These are phyloP conservation scores for Avena insularis DNA, from an alignment of 176 grass and related monocot species.

Conservation along the genomic window DNA sequence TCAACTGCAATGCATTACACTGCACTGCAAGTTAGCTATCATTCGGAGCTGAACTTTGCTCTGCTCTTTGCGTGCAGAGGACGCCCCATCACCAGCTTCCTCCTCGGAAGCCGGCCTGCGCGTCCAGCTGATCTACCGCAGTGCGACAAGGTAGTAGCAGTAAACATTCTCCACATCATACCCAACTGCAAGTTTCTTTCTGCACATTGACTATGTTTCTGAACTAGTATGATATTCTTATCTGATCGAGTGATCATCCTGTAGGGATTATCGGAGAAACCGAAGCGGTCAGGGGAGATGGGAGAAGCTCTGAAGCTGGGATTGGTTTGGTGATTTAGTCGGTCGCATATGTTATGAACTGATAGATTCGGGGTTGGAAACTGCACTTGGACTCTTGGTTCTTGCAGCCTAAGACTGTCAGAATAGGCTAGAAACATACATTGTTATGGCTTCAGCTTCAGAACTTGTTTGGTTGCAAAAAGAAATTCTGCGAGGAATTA, in stretches of 20 bases:
- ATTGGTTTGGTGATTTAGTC: background rate
- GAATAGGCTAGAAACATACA: slow-evolving; percentile 21
- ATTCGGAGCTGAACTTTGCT: slow-evolving; percentile 8
- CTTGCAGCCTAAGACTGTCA: slow-evolving; percentile 2
- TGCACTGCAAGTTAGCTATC: slow-evolving; percentile 35
- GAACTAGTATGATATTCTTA: background rate
- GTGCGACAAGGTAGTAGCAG: background rate
- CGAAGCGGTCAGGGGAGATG: background rate
- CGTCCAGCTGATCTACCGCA: slow-evolving; percentile 27
- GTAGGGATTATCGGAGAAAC: background rate
- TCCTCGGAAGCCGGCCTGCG: slow-evolving; percentile 83
- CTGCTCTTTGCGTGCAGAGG: slow-evolving; percentile 56
- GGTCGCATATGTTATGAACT: background rate
- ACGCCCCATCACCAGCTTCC: slow-evolving; percentile 88
- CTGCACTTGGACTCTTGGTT: slow-evolving; percentile 19
- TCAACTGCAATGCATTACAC: background rate
- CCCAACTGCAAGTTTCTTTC: background rate
- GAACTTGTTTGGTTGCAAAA: background rate
- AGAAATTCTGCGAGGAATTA: background rate
- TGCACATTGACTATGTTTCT: slow-evolving; percentile 6
- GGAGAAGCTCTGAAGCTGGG: background rate
- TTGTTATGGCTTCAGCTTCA: background rate
- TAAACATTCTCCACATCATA: background rate
- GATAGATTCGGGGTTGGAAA: background rate
- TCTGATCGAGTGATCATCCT: background rate